Evolutionary conservation across 306 rosid species (phyloP).

Genomic region (Cucurbita moschata): DNA sequence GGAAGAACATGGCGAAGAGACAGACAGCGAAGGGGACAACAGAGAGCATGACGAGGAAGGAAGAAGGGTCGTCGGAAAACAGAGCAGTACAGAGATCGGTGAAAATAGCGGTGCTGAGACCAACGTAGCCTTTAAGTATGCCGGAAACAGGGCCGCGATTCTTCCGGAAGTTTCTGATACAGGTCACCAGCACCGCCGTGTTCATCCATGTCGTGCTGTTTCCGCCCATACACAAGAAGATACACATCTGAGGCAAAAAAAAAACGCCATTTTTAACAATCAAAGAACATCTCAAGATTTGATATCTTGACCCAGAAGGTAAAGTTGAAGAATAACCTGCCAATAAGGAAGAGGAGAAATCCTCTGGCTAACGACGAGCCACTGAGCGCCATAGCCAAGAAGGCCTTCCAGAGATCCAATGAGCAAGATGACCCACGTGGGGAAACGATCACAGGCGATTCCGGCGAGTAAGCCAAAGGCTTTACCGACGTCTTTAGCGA

Average conservation of each 20-base stretch:
- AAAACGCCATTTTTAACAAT: neutral
- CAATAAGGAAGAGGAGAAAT: constrained; percentile 62
- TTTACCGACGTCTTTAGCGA: constrained; percentile 71
- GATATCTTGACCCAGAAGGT: neutral
- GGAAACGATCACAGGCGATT: constrained; percentile 52
- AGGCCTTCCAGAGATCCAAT: constrained; percentile 73
- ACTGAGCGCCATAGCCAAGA: constrained; percentile 68
- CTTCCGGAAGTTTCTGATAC: constrained; percentile 54
- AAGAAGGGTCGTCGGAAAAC: constrained; percentile 40
- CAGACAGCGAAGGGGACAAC: constrained; percentile 58
- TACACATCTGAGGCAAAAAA: constrained; percentile 40
- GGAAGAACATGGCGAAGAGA: constrained; percentile 55
- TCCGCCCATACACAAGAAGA: constrained; percentile 83
- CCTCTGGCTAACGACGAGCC: constrained; percentile 71
- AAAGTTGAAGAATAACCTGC: constrained; percentile 33
- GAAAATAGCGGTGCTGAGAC: constrained; percentile 89
- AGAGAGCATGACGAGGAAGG: constrained; percentile 60
- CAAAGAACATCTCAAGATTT: neutral
- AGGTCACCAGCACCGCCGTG: constrained; percentile 81
- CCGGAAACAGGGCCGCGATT: constrained; percentile 89
- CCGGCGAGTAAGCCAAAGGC: constrained; percentile 84
- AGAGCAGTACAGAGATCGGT: constrained; percentile 62
- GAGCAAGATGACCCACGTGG: constrained; percentile 61
- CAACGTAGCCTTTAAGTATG: constrained; percentile 65
- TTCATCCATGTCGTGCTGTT: constrained; percentile 98